A percentile compares a stretch with the other conserved stretches of the same genome.
Evolutionary conservation across 352 stramenopile species (phyloP).

Genomic region (Blastocystis sp.): DNA sequence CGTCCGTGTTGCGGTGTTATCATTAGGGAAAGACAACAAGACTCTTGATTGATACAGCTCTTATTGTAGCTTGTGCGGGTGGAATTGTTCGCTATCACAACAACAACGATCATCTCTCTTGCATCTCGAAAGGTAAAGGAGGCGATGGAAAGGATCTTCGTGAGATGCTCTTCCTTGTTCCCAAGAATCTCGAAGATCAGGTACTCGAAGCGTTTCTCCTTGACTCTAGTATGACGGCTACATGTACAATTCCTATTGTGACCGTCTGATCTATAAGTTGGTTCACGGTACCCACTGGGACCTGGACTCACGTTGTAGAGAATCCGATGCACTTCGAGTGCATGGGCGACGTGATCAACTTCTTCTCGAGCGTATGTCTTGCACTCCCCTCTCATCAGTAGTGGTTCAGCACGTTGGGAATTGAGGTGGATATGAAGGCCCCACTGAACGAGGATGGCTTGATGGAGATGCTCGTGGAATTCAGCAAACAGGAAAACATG

Average conservation of each 20-base stretch:
- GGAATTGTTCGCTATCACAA: not conserved
- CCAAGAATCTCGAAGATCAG: conserved; percentile 39
- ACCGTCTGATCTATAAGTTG: conserved; percentile 34
- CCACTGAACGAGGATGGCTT: not conserved
- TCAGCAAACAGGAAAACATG: conserved; percentile 47
- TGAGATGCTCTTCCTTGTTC: conserved; percentile 20
- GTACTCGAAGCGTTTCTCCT: not conserved
- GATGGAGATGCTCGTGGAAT: conserved; percentile 43
- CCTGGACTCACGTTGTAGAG: not conserved
- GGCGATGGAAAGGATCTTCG: not conserved
- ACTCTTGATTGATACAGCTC: not conserved
- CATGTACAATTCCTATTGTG: conserved; percentile 9
- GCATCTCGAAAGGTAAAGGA: conserved; percentile 9
- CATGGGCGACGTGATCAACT: conserved; percentile 29
- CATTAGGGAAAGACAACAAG: conserved; percentile 13
- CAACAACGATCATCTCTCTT: conserved; percentile 39
- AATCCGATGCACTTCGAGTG: conserved; percentile 34
- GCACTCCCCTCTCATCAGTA: not conserved
- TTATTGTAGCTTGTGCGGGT: not conserved
- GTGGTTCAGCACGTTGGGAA: conserved; percentile 43
- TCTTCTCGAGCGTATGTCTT: conserved; percentile 7
- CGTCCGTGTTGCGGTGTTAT: not conserved
- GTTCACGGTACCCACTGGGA: not conserved
- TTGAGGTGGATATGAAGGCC: conserved; percentile 9
- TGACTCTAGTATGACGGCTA: conserved; percentile 16